A percentile compares a stretch with the other conserved stretches of the same genome.
Evolutionary conservation across 805 yeast genomes (phyloP).

Genomic region (Sungouiella blattae): DNA sequence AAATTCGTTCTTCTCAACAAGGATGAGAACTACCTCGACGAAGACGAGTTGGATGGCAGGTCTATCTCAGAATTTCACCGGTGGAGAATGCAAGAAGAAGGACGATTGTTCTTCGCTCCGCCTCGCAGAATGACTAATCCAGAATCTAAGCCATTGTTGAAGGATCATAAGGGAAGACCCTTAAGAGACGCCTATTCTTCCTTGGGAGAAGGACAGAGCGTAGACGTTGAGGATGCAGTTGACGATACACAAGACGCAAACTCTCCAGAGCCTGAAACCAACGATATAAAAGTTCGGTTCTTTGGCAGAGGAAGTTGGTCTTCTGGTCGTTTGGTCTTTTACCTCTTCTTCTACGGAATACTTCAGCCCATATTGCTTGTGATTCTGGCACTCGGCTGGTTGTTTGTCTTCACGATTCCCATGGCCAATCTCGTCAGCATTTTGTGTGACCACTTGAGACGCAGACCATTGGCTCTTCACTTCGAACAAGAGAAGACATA

Average conservation of each 20-base stretch:
- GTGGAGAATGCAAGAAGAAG: constrained; percentile 82
- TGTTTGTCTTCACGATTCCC: constrained; percentile 85
- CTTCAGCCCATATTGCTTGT: constrained; percentile 63
- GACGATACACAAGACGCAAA: constrained; percentile 16
- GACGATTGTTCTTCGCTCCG: constrained; percentile 78
- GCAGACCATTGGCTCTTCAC: constrained; percentile 87
- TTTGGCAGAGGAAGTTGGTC: constrained; percentile 96
- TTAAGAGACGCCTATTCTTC: constrained; percentile 36
- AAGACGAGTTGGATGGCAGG: constrained; percentile 87
- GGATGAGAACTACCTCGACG: constrained; percentile 77
- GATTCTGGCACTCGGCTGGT: constrained; percentile 67
- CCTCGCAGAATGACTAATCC: constrained; percentile 38
- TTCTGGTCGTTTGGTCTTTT: constrained; percentile 75
- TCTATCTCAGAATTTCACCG: constrained; percentile 77
- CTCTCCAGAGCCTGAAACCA: constrained; percentile 11
- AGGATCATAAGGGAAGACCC: constrained; percentile 41
- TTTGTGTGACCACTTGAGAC: constrained; percentile 71
- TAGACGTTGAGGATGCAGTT: constrained; percentile 12
- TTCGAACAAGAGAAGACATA: constrained; percentile 58
- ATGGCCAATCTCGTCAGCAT: constrained; percentile 78
- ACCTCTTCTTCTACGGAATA: constrained; percentile 60
- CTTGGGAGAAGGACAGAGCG: constrained; percentile 16
- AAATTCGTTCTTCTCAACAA: constrained; percentile 73
- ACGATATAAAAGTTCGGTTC: constrained; percentile 48
- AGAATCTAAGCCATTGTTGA: constrained; percentile 37